Conservation (phyloP, 2,329 filamentous ascomycete genomes). For the Berkeleyomyces basicola region DNA sequence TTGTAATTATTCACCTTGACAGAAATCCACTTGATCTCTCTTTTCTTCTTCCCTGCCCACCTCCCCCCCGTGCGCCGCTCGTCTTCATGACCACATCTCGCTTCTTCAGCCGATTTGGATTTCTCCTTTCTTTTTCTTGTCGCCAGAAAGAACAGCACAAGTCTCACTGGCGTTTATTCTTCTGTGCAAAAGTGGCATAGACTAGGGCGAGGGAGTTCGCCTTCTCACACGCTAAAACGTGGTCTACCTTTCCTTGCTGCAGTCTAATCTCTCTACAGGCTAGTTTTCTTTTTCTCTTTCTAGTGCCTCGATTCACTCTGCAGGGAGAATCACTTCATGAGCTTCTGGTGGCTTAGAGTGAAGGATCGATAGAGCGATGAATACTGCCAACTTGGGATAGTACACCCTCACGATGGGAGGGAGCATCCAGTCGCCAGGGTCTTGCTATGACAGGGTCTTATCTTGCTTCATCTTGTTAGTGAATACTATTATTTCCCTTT, state of each 20-base stretch:
- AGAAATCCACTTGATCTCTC: neutral
- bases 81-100: neutral
- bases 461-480: neutral
- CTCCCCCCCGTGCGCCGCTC: neutral
- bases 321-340: neutral
- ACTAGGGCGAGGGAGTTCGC: neutral
- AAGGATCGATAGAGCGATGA: neutral
- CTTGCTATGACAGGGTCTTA: neutral
- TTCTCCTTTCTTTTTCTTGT: neutral
- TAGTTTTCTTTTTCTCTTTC: neutral
- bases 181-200: neutral
- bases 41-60: neutral
- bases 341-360: neutral
- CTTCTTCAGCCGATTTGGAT: neutral
- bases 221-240: neutral
- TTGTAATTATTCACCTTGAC: neutral
- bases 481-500: neutral
- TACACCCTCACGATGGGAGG: neutral
- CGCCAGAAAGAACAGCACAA: neutral
- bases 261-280: too few species aligned
- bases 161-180: neutral
- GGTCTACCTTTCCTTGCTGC: neutral
- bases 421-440: neutral
- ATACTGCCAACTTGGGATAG: neutral
- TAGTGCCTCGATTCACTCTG: neutral